Conservation (phyloP, 768 basidiomycete species). For the button mushroom (Agaricus bisporus) region DNA sequence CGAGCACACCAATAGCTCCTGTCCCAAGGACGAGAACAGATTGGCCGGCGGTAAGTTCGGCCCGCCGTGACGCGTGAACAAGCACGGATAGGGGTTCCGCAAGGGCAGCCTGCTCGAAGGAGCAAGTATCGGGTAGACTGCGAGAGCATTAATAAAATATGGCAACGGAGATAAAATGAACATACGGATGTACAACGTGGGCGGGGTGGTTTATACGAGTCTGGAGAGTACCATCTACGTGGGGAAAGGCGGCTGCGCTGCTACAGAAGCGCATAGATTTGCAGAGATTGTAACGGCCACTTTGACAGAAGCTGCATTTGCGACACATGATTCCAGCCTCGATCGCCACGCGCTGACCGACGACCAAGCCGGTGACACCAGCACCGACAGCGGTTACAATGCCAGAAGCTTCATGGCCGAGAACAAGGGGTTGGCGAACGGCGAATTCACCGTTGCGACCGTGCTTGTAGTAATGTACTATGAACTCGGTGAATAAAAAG, state of each 20-base stretch:
- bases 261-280: conserved; percentile 84
- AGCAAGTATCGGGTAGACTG: conserved; percentile 70
- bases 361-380: conserved; percentile 52
- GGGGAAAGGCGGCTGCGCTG: conserved; percentile 88
- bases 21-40: conserved; percentile 86
- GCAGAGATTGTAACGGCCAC: conserved; percentile 92
- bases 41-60: conserved; percentile 42
- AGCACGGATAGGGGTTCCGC: conserved; percentile 94
- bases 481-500: conserved; percentile 1
- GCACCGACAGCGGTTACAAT: conserved; percentile 79
- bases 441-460: conserved; percentile 92
- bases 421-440: conserved; percentile 77
- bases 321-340: conserved; percentile 91
- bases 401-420: conserved; percentile 94
- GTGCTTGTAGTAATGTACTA: conserved; percentile 88
- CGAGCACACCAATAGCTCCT: conserved; percentile 90
- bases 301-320: conserved; percentile 59
- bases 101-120: conserved; percentile 78
- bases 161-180: conserved; percentile 15
- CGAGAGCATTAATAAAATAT: background rate
- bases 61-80: conserved; percentile 53
- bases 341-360: conserved; percentile 88
- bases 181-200: conserved; percentile 81
- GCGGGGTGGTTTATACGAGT: conserved; percentile 85
- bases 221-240: conserved; percentile 89